phyloP scores from a whole-genome alignment of 176 grass and related monocot species.

The Secale cereale region DNA sequence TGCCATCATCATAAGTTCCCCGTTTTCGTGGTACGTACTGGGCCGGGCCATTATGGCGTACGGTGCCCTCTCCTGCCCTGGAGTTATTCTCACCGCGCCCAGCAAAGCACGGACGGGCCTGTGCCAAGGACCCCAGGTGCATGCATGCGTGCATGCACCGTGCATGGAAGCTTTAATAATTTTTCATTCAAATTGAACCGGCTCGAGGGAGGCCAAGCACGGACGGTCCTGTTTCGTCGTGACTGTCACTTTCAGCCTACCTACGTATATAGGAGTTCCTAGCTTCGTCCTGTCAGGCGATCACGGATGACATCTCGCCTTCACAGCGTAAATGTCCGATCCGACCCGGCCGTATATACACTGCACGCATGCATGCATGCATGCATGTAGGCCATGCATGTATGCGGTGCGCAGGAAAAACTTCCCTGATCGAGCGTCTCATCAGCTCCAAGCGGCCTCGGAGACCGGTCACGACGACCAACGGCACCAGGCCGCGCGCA shows the following conservation, averaged over 20 bases:
- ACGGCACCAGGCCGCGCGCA: not conserved
- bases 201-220: not conserved
- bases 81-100: not conserved
- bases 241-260: not conserved
- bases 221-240: not conserved
- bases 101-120: not conserved
- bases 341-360: not conserved
- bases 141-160: not conserved
- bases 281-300: not conserved
- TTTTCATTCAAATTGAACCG: not conserved
- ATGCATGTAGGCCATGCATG: too few species aligned
- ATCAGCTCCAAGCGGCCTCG: not conserved
- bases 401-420: not conserved
- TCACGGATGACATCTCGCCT: not conserved
- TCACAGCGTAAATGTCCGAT: not conserved
- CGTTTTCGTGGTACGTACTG: not conserved
- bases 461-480: not conserved
- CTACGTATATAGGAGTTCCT: not conserved
- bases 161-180: not conserved
- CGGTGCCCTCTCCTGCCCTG: not conserved
- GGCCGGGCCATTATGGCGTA: not conserved
- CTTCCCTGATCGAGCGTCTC: not conserved
- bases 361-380: too few species aligned
- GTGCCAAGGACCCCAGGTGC: not conserved
- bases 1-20: not conserved